These are phyloP conservation scores for Saturnispora halmiae DNA, from an alignment of 805 yeast species.

Conservation along the genomic window DNA sequence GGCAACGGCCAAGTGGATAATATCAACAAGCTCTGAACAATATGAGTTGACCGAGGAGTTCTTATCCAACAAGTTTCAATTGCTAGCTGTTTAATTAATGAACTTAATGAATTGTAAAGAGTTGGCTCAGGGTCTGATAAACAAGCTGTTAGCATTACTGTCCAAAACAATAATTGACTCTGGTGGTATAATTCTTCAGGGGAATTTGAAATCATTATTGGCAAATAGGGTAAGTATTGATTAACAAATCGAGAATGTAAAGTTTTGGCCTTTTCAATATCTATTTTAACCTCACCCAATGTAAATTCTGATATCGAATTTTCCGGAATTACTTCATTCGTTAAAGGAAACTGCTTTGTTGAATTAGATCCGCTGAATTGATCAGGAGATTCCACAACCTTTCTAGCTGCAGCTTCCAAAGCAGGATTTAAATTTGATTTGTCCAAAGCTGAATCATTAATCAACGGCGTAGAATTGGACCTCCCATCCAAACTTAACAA, in stretches of 20 bases:
- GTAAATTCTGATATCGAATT: constrained; percentile 50
- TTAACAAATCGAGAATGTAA: constrained; percentile 62
- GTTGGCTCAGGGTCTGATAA: constrained; percentile 82
- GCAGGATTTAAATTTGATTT: constrained; percentile 36
- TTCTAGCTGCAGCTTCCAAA: constrained; percentile 34
- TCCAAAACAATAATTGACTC: constrained; percentile 83
- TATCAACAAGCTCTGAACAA: constrained; percentile 81
- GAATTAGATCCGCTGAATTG: constrained; percentile 15
- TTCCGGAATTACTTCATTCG: constrained; percentile 17
- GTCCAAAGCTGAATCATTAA: constrained; percentile 36
- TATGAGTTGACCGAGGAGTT: constrained; percentile 90
- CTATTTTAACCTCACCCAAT: constrained; percentile 65
- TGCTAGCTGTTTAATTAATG: constrained; percentile 75
- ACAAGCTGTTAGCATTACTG: constrained; percentile 80
- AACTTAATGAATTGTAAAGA: constrained; percentile 63
- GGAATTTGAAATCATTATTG: constrained; percentile 60
- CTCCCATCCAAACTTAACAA: constrained; percentile 29
- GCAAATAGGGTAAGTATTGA: constrained; percentile 66
- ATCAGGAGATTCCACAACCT: constrained; percentile 25
- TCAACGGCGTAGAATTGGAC: constrained; percentile 25
- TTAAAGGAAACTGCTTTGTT: constrained; percentile 8
- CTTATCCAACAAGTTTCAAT: constrained; percentile 89
- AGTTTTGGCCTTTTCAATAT: constrained; percentile 58
- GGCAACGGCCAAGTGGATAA: constrained; percentile 89
- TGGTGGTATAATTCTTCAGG: constrained; percentile 75